Evolutionary conservation across 176 grass and related monocot species (phyloP), one percentile per base, ranked within the genome.

Genomic region (Tuctoria greenei): DNA sequence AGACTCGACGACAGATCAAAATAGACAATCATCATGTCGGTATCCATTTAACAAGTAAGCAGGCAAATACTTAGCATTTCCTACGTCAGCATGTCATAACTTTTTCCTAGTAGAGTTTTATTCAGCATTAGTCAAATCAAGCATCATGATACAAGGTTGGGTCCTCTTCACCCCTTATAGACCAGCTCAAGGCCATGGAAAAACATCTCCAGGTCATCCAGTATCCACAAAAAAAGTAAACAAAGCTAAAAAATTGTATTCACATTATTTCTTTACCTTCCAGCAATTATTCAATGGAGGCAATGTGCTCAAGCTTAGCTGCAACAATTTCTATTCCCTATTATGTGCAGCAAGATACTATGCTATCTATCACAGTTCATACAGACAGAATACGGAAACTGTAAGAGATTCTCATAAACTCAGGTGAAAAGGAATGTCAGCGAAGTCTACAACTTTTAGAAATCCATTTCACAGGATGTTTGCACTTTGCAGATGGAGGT

Each of bases 1-100:
- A 85, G 61, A 89, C 26, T 82, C 72, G 60, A 77, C 41, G 27
- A 75, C 10, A 18, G 51, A 63, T n/a, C 43, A 81, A 55, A 42
- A 49, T 57, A 61, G 60, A 51, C 21, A 68, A 46, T 79, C 83
- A 69, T 27, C 37, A 26, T 61, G n/a, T 36, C 23, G 60, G 49
- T 20, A 69, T 35, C 63, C 45, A 68, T 74, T 64, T 35, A 74
- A 41, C 62, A 78, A 55, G 46, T 16, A 74, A 63, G 57, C 13
- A 7, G 20, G 37, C 64, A 31, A 31, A 31, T 2, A 31, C 31
- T 3, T 31, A 31, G 40, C 49, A 72, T 61, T 43, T 72, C 64
- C 12, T 81, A 28, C 39, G 14, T 59, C 40, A 66, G 51, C 35
- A 69, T 59, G 51, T 42, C 76, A 67, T 21, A 81, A 34, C 55